Evolutionary conservation across 2,329 filamentous ascomycete species (phyloP).

Genomic region (Chrysoporthe deuterocubensis): DNA sequence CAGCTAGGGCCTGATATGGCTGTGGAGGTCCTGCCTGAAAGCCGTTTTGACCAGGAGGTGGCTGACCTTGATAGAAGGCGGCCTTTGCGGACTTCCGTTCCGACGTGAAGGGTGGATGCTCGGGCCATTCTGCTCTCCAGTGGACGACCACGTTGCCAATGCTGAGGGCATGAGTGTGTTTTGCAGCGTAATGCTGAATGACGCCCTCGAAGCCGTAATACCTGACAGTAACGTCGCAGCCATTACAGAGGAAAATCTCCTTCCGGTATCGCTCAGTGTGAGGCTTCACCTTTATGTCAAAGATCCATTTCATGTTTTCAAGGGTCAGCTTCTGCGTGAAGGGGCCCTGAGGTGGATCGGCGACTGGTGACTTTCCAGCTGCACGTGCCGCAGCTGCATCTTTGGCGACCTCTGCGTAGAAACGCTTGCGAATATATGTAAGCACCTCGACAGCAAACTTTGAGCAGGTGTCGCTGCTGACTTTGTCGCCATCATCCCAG

Average conservation of each 20-base stretch:
- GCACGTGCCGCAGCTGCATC: constrained; percentile 53
- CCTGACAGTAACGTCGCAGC: constrained; percentile 67
- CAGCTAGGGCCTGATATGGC: constrained; percentile 32
- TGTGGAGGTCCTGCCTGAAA: constrained; percentile 28
- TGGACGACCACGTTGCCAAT: constrained; percentile 73
- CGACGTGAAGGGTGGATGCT: constrained; percentile 71
- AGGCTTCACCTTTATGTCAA: constrained; percentile 75
- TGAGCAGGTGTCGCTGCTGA: constrained; percentile 66
- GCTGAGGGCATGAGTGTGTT: constrained; percentile 74
- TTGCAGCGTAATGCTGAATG: constrained; percentile 82
- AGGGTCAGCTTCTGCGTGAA: constrained; percentile 69
- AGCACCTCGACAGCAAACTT: constrained; percentile 75
- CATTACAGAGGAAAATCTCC: constrained; percentile 77
- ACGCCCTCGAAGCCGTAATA: constrained; percentile 78
- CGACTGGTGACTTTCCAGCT: constrained; percentile 48
- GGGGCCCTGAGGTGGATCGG: constrained; percentile 56
- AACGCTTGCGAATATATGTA: constrained; percentile 67
- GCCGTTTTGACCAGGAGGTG: constrained; percentile 26
- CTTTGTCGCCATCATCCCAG: constrained; percentile 67
- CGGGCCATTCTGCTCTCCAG: constrained; percentile 83
- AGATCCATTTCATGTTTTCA: constrained; percentile 87
- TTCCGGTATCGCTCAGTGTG: constrained; percentile 68
- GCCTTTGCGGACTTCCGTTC: constrained; percentile 52
- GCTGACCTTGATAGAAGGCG: constrained; percentile 26
- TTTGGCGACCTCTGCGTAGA: constrained; percentile 63